Percentiles rank a stretch among this genome's conserved stretches.
These are phyloP conservation scores for Russula dissimulans DNA, from an alignment of 768 basidiomycete genomes.

Conservation along the genomic window DNA sequence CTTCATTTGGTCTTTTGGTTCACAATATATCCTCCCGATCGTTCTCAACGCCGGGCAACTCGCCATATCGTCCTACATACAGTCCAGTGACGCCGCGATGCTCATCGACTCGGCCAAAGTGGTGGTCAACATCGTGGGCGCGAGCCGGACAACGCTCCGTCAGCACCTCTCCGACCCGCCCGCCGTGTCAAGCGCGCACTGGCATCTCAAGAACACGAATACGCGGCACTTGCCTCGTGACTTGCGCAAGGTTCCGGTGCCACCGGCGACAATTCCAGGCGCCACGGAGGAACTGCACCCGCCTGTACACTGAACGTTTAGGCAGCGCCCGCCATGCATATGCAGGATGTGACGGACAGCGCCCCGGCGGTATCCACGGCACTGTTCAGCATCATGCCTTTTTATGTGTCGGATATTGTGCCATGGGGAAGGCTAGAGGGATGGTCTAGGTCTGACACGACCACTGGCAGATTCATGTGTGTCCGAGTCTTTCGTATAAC, in stretches of 20 bases:
- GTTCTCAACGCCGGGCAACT: neutral
- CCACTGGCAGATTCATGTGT: too few relatives aligned
- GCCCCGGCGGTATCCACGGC: too few relatives aligned
- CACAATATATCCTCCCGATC: neutral
- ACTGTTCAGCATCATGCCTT: too few relatives aligned
- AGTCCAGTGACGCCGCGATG: neutral
- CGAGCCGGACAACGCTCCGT: neutral
- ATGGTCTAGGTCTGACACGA: too few relatives aligned
- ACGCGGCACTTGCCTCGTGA: neutral
- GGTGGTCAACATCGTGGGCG: conserved; percentile 1
- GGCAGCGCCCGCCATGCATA: too few relatives aligned
- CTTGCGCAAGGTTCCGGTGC: neutral
- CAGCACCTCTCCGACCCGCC: neutral
- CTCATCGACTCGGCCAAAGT: conserved; percentile 5
- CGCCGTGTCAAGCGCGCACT: neutral
- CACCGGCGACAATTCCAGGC: too few relatives aligned
- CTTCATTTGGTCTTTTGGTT: neutral
- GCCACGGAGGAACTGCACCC: too few relatives aligned
- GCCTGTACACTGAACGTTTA: neutral
- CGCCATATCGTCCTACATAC: neutral
- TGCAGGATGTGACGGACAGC: too few relatives aligned
- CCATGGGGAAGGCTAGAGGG: too few relatives aligned
- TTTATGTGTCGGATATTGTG: too few relatives aligned
- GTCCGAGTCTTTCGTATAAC: too few relatives aligned
- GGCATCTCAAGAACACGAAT: neutral